Evolutionary conservation across 768 basidiomycete genomes (phyloP).

Genomic region (Agrocybe pediades): DNA sequence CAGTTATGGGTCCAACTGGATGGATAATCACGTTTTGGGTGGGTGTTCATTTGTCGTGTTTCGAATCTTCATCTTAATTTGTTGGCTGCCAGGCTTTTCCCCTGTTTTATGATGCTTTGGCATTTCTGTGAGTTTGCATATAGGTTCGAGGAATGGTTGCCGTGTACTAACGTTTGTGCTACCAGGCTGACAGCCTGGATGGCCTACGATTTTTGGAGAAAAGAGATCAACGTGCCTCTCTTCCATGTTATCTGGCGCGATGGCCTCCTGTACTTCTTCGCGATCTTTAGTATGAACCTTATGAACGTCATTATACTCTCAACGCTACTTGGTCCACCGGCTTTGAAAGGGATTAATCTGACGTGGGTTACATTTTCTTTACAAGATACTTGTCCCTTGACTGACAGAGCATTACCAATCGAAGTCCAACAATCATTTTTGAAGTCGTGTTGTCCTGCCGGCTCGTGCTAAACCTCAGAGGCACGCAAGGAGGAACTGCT

Average conservation of each 20-base stretch:
- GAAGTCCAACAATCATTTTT: conserved; percentile 23
- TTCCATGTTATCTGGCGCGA: conserved; percentile 13
- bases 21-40: conserved; percentile 23
- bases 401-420: background rate
- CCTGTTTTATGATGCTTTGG: conserved; percentile 14
- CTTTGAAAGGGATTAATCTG: conserved; percentile 17
- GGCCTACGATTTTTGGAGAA: conserved; percentile 2
- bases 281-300: conserved; percentile 24
- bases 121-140: conserved; percentile 10
- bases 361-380: conserved; percentile 14
- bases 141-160: conserved; percentile 4
- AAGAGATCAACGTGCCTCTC: background rate
- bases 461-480: conserved; percentile 23
- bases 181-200: conserved; percentile 3
- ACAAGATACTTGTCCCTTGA: no score
- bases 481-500: conserved; percentile 3
- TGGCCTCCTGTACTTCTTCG: conserved; percentile 23
- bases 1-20: conserved; percentile 14
- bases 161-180: background rate
- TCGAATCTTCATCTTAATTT: background rate
- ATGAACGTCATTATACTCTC: conserved; percentile 21
- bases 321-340: conserved; percentile 8
- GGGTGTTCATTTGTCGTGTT: background rate
- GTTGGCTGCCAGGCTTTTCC: conserved; percentile 3
- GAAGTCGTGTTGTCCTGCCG: conserved; percentile 26